phyloP scores from a whole-genome alignment of 139 green algal genomes.

The Chlamydomonas sp. region DNA sequence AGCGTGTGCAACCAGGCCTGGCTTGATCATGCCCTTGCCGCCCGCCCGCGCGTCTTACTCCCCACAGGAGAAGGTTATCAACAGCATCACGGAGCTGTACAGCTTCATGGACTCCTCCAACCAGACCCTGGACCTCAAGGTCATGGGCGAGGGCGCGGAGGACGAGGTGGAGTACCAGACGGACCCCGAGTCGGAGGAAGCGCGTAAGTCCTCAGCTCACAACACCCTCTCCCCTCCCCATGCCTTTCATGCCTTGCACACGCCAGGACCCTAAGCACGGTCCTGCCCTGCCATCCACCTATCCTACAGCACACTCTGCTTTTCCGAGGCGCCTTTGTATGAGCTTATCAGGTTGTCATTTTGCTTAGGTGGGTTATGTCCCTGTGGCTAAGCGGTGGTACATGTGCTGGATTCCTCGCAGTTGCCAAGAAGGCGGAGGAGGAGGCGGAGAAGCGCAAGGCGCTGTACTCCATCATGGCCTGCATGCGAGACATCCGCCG shows the following conservation, averaged over 20 bases:
- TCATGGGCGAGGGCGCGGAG: slow-evolving; percentile 53
- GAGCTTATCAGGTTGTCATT: too few relatives aligned
- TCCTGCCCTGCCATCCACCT: too few relatives aligned
- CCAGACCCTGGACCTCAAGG: slow-evolving; percentile 68
- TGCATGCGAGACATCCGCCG: slow-evolving; percentile 90
- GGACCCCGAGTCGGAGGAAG: slow-evolving; percentile 24
- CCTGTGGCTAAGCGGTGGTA: too few relatives aligned
- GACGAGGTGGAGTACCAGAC: slow-evolving; percentile 34
- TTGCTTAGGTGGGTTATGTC: too few relatives aligned
- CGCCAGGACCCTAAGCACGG: too few relatives aligned
- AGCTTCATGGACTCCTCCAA: slow-evolving; percentile 84
- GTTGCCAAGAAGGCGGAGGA: slow-evolving; percentile 44
- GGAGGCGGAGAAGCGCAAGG: slow-evolving; percentile 58
- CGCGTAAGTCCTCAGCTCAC: not conserved
- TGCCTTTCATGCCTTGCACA: too few relatives aligned
- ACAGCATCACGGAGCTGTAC: slow-evolving; percentile 80
- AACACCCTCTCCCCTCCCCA: too few relatives aligned
- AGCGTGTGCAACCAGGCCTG: not conserved
- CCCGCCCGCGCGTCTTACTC: not conserved
- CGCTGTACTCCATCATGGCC: slow-evolving; percentile 85
- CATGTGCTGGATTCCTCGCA: not conserved
- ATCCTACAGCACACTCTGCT: too few relatives aligned
- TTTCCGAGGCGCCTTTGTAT: too few relatives aligned
- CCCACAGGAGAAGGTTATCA: slow-evolving; percentile 63
- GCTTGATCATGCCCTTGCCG: too few relatives aligned